Evolutionary conservation across 2,329 filamentous ascomycete species (phyloP).

Genomic region (Claviceps quebecensis): DNA sequence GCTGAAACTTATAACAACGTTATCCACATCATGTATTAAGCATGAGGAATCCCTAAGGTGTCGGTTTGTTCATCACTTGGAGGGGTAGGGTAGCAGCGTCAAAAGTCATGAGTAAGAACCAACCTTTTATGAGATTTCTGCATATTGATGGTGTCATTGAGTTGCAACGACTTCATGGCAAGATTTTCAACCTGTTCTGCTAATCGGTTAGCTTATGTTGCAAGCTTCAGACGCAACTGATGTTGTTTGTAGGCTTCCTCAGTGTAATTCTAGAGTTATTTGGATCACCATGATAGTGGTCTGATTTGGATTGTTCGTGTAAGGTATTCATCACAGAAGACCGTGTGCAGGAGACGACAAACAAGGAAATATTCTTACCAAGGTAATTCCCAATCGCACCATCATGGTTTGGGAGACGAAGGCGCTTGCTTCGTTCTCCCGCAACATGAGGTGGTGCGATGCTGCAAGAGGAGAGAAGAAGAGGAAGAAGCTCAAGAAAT

Average conservation of each 20-base stretch:
- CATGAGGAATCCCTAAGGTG: conserved; percentile 55
- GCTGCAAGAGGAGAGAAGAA: background rate
- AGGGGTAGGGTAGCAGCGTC: conserved; percentile 6
- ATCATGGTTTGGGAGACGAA: background rate
- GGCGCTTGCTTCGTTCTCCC: conserved; percentile 1
- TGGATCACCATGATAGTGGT: conserved; percentile 41
- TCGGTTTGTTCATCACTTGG: conserved; percentile 47
- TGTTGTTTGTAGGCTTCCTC: conserved; percentile 25
- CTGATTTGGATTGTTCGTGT: conserved; percentile 51
- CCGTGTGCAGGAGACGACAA: background rate
- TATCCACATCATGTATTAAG: conserved; percentile 53
- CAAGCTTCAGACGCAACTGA: background rate
- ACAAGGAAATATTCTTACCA: conserved; percentile 11
- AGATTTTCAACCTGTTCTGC: too few species aligned
- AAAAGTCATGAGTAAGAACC: conserved; percentile 11
- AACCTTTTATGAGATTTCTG: conserved; percentile 30
- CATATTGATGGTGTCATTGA: background rate
- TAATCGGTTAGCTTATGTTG: background rate
- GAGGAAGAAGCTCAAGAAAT: background rate
- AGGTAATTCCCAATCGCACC: background rate
- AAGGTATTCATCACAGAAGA: conserved; percentile 20
- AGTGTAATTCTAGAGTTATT: conserved; percentile 39
- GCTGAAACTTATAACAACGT: conserved; percentile 48
- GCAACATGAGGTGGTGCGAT: background rate
- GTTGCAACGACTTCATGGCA: too few species aligned